phyloP scores from a whole-genome alignment of 2,329 filamentous ascomycete species.

The Cladosporium sp. region DNA sequence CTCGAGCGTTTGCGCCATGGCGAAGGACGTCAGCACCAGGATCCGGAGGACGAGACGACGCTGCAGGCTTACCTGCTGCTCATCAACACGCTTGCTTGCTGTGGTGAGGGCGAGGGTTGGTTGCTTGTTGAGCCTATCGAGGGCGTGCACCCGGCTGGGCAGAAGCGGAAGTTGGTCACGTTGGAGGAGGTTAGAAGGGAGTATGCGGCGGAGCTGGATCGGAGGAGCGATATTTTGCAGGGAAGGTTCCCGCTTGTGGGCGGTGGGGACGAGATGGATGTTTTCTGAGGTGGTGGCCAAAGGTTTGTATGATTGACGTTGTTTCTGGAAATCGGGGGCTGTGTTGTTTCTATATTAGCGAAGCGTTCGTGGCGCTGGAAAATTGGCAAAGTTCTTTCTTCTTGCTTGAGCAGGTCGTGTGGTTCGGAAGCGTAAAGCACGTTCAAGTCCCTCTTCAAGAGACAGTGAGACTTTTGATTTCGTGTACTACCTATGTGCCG shows the following conservation, averaged over 20 bases:
- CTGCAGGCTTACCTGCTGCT: constrained; percentile 80
- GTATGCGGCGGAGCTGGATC: constrained; percentile 86
- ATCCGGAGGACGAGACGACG: constrained; percentile 51
- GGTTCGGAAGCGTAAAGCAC: too few species aligned
- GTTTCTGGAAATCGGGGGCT: not conserved
- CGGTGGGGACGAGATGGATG: constrained; percentile 35
- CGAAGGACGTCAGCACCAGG: constrained; percentile 18
- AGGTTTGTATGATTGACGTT: not conserved
- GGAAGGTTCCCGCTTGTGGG: constrained; percentile 76
- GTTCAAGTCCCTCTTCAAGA: too few species aligned
- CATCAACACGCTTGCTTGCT: constrained; percentile 88
- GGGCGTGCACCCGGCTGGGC: constrained; percentile 32
- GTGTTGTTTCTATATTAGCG: constrained; percentile 6
- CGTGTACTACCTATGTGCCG: too few species aligned
- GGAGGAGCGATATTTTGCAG: constrained; percentile 80
- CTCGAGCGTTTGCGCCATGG: constrained; percentile 45
- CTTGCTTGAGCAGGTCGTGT: too few species aligned
- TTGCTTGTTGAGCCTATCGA: constrained; percentile 55
- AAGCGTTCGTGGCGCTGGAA: constrained; percentile 4
- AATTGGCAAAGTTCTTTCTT: not conserved
- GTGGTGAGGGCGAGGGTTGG: constrained; percentile 78
- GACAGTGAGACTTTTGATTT: too few species aligned
- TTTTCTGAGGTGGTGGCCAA: constrained; percentile 10
- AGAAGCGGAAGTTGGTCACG: constrained; percentile 73
- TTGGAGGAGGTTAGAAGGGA: constrained; percentile 81